Evolutionary conservation across 192 early-diverging fungal species (phyloP), one percentile per base, ranked within the genome.

Genomic region (Kappamyces sp.): DNA sequence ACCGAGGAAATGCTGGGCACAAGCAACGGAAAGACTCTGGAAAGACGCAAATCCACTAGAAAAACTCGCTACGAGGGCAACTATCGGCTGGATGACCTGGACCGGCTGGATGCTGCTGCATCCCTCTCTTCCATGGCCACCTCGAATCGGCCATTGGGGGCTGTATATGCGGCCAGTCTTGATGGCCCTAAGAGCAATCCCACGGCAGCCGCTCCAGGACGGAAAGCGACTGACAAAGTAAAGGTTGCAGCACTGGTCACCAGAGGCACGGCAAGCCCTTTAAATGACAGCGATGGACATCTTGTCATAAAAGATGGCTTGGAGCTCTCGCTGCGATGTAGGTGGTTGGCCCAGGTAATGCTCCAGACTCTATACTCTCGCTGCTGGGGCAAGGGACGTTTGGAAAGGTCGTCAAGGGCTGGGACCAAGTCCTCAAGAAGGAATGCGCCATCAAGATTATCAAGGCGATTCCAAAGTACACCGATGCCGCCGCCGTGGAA

Each of bases 301-400:
- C n/a, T 49, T 6, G 49, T 60, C 23, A 60, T 60, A 12, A 33
- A 33, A 35, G 47, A 60, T 60, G 32, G 37, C 49, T 3, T 44
- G 12, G 31, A 8, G 34, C 40, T 53, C n/a, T 37, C 51, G 9
- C 37, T 12, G n/a, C 15, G 31, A 51, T 66, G 36, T 51, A 36
- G 32, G 23, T 23, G 23, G 23, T 23, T 72, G n/a, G 8, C 5
- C 32, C 36, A 6, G 2, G 12, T 44, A 12, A n/a, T 0, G 23
- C 44, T 5, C 5, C 68, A 91, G 89, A 89, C 64, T 79, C 80
- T 65, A 95, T 98, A 61, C 74, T 89, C 49, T 75, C 85, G 8
- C 72, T 92, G 40, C 74, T 98, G 33, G 96, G 96, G 2, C 93
- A 97, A 71, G 96, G 96, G 7, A 98, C 96, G 1, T 98, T 95